Percentiles rank a stretch among this genome's conserved stretches.
These are phyloP conservation scores for Fraxinus angustifolia DNA, from an alignment of 305 asterid species.

Conservation along the genomic window DNA sequence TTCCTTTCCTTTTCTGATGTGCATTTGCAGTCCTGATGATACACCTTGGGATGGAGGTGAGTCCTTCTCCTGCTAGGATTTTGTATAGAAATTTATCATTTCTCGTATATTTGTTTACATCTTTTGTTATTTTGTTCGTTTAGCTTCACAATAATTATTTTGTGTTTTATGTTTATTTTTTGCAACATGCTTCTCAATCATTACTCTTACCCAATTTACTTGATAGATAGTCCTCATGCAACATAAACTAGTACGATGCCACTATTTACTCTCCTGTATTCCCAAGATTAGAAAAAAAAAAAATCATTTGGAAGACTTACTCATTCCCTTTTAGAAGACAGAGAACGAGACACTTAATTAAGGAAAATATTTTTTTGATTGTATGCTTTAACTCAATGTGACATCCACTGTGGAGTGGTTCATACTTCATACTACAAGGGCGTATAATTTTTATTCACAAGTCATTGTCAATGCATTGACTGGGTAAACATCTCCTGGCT, in stretches of 20 bases:
- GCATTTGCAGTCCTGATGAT: slow-evolving; percentile 68
- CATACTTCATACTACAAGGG: neutral
- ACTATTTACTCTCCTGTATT: neutral
- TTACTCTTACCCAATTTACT: neutral
- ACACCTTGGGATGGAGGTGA: slow-evolving; percentile 85
- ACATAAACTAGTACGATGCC: slow-evolving; percentile 3
- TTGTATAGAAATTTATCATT: neutral
- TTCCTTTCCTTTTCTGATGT: slow-evolving; percentile 45
- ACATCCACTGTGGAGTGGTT: neutral
- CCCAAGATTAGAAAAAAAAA: neutral
- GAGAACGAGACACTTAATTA: neutral
- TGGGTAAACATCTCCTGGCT: neutral
- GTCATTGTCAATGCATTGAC: neutral
- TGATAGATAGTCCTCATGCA: slow-evolving; percentile 4
- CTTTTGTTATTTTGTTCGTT: neutral
- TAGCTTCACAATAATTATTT: neutral
- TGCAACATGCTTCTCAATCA: neutral
- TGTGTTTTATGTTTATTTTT: neutral
- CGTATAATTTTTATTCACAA: neutral
- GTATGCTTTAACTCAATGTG: neutral
- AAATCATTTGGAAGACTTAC: neutral
- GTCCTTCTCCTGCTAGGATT: slow-evolving; percentile 29
- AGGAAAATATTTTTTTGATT: neutral
- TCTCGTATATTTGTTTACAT: neutral
- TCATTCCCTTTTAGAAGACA: neutral